Base-by-base conservation (phyloP, 2,329 filamentous ascomycete species). In the Conoideocrella luteorostrata region DNA sequence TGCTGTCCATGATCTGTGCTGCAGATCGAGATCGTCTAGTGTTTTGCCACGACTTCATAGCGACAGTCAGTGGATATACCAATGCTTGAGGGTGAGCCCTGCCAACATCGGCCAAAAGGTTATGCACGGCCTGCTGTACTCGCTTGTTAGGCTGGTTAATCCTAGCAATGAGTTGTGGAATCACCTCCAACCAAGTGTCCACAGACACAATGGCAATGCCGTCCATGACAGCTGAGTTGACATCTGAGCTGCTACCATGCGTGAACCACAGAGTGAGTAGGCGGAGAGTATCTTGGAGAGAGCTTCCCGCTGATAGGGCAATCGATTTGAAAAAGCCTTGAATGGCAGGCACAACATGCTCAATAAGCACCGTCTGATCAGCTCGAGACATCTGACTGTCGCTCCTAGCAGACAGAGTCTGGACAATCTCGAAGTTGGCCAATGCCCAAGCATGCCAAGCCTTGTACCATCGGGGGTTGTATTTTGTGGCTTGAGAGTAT, bases 371-470 rank as follows among this genome's bases (percentile, higher is more conserved):
- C 39, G 77, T 75, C 30, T 82, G 78, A 45, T 85, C 84, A 1
- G 59, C 54, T 24, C 59, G 52, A 1, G 58, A 57, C 15, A 67
- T 30, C 36, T 63, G 64, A 30, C 78, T 74, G 50, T 85, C 85
- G 13, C 75, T 75, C 45, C 81, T 77, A 18, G 84, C 75, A 7
- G 83, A 79, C 45, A 93, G 71, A 0, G 85, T 81, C 54, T 93
- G 95, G 29, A 97, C 90, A 45, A 98, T 93, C 66, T 99, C 91
- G 57, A 98, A 99, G 64, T 98, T 99, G 43, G 93, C 91, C 50
- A 98, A 68, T 10, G 93, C 94, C 91, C 93, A 99, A 0, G 93
- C 87, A 65, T 99, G 93, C 93, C 93, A 99, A 7, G 94, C 93
- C 67, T 98, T 99, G 71, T 98, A 98, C 80, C 91, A 98, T 48